A percentile compares a stretch with the other conserved stretches of the same genome.
Conservation (phyloP, 108 stramenopile species). For the Skeletonema potamos region DNA sequence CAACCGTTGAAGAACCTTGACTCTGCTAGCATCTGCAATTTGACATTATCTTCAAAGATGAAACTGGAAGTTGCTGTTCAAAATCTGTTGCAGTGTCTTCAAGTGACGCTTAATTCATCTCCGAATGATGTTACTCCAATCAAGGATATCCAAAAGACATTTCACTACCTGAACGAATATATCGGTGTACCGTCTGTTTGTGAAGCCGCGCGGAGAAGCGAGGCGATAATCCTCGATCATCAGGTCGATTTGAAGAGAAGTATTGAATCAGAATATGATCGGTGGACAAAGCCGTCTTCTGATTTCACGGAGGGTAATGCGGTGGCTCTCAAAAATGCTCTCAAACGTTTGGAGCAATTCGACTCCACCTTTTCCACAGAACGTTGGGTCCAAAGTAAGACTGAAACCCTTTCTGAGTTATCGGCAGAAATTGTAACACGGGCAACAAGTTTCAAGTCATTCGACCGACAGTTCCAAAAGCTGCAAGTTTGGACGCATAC, state of each 20-base stretch:
- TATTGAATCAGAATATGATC: constrained; percentile 15
- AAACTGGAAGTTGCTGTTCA: constrained; percentile 40
- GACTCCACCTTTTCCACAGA: constrained; percentile 7
- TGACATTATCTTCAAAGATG: constrained; percentile 43
- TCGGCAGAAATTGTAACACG: constrained; percentile 31
- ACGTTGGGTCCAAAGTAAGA: background rate
- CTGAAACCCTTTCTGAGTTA: background rate
- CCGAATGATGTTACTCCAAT: constrained; percentile 21
- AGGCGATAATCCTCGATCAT: constrained; percentile 32
- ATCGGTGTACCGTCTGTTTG: constrained; percentile 33
- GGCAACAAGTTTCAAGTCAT: background rate
- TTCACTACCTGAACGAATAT: constrained; percentile 35
- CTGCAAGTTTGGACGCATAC: constrained; percentile 12
- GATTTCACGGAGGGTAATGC: constrained; percentile 30
- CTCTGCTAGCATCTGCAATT: constrained; percentile 27
- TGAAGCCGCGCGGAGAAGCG: constrained; percentile 13
- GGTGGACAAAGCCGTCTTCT: constrained; percentile 12
- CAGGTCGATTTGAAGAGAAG: background rate
- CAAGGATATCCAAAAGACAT: constrained; percentile 20
- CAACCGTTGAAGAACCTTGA: constrained; percentile 16
- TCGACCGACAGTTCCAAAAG: constrained; percentile 13
- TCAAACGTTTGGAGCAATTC: constrained; percentile 14
- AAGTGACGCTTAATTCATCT: constrained; percentile 6
- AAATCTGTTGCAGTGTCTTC: constrained; percentile 22
- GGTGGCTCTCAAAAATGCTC: constrained; percentile 10